These are phyloP conservation scores for Arthrobotrys musiformis DNA, from an alignment of 2,329 filamentous ascomycete species.

Conservation along the genomic window DNA sequence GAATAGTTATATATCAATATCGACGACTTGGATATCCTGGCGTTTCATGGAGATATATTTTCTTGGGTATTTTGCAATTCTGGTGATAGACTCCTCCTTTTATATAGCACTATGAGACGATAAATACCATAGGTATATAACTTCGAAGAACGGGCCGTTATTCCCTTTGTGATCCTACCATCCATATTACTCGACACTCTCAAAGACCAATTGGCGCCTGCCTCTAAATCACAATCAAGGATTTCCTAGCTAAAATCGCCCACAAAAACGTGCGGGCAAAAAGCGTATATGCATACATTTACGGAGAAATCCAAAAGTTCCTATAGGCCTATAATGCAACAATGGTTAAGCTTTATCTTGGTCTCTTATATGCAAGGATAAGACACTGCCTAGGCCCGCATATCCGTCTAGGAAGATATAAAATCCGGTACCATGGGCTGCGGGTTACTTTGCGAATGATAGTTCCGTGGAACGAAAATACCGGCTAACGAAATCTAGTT, in stretches of 20 bases:
- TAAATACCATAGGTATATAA: background rate
- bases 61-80: background rate
- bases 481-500: too few species aligned
- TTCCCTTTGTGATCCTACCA: too few species aligned
- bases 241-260: background rate
- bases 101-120: background rate
- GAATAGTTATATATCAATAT: too few species aligned
- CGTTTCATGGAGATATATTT: background rate
- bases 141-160: background rate
- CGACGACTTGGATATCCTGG: constrained; percentile 2
- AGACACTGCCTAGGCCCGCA: background rate
- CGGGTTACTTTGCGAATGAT: background rate
- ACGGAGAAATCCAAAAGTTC: background rate
- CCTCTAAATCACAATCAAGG: background rate
- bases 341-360: constrained; percentile 6
- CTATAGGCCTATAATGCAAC: background rate
- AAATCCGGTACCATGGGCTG: background rate
- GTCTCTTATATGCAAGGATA: background rate
- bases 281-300: background rate
- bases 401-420: constrained; percentile 11
- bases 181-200: background rate
- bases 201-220: background rate
- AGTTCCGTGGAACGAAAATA: background rate
- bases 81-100: background rate
- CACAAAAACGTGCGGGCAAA: background rate